A percentile compares a stretch with the other conserved stretches of the same genome.
Evolutionary conservation across 306 rosid genomes (phyloP).

Genomic region (Lathyrus sativus): DNA sequence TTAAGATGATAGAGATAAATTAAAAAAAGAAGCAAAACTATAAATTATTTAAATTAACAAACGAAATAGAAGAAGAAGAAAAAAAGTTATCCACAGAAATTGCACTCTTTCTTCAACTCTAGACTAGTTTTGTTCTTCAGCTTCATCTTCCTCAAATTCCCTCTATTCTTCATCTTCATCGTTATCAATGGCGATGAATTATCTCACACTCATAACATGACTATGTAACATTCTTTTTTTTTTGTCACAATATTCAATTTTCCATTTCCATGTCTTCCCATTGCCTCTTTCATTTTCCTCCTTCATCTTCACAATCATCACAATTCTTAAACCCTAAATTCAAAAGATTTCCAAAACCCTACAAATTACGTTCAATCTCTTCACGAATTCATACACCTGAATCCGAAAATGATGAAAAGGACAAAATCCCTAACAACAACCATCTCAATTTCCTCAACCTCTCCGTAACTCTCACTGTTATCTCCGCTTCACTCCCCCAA

Average conservation of each 20-base stretch:
- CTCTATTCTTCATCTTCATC: constrained; percentile 3
- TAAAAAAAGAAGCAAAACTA: too few relatives aligned
- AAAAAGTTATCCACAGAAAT: constrained; percentile 7
- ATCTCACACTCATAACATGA: not conserved
- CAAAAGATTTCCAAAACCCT: constrained; percentile 38
- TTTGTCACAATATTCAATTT: not conserved
- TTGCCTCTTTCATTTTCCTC: constrained; percentile 40
- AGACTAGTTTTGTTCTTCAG: not conserved
- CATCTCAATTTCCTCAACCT: constrained; percentile 58
- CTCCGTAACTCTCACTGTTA: constrained; percentile 72
- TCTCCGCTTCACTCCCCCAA: constrained; percentile 67
- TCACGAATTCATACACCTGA: constrained; percentile 48
- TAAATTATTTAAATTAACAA: not conserved
- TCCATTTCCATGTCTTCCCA: constrained; percentile 62
- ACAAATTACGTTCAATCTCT: constrained; percentile 43
- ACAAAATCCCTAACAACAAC: constrained; percentile 29
- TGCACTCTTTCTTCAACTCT: constrained; percentile 2
- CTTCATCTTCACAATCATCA: constrained; percentile 24
- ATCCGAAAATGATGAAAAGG: constrained; percentile 21
- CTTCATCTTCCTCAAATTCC: constrained; percentile 5
- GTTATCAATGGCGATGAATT: constrained; percentile 20
- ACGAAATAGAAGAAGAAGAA: not conserved
- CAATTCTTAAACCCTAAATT: constrained; percentile 39
- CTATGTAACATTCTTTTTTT: constrained; percentile 19
- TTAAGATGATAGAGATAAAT: too few relatives aligned